Evolutionary conservation across 2,329 filamentous ascomycete genomes (phyloP).

Genomic region (Pseudogymnoascus sp.): DNA sequence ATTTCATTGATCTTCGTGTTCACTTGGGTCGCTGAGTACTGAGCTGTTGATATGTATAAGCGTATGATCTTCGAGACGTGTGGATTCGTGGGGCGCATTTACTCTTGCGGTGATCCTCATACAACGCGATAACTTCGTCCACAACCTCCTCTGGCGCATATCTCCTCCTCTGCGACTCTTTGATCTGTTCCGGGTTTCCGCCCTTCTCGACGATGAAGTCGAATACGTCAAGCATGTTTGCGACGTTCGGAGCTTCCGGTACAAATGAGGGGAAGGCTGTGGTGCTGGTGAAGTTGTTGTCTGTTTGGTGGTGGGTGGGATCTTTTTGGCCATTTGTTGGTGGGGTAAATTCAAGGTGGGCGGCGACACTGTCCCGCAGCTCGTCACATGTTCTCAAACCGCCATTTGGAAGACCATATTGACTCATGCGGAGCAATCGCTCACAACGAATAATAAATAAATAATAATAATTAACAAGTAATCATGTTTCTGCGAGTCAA

Average conservation of each 20-base stretch:
- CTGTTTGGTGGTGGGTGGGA: background rate
- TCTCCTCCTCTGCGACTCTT: slow-evolving; percentile 80
- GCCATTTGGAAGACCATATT: background rate
- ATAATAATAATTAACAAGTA: background rate
- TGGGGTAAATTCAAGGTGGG: slow-evolving; percentile 12
- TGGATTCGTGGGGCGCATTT: slow-evolving; percentile 23
- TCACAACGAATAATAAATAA: background rate
- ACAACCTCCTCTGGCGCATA: slow-evolving; percentile 75
- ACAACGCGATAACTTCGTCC: slow-evolving; percentile 82
- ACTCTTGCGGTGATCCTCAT: slow-evolving; percentile 77
- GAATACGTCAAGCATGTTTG: slow-evolving; percentile 64
- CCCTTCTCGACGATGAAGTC: slow-evolving; percentile 82
- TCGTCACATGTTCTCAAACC: slow-evolving; percentile 5
- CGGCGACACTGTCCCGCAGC: background rate
- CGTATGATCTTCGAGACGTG: slow-evolving; percentile 8
- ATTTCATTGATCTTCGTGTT: slow-evolving; percentile 79
- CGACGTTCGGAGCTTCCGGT: slow-evolving; percentile 10
- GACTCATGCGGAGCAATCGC: background rate
- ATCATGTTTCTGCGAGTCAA: background rate
- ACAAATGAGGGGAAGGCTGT: background rate
- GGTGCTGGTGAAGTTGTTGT: background rate
- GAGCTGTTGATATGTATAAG: slow-evolving; percentile 38
- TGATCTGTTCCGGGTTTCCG: slow-evolving; percentile 84
- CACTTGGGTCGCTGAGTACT: slow-evolving; percentile 73
- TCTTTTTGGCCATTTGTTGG: slow-evolving; percentile 8